Conservation (phyloP, 371 early-diverging fungal species). For the Mortierella sp. region DNA sequence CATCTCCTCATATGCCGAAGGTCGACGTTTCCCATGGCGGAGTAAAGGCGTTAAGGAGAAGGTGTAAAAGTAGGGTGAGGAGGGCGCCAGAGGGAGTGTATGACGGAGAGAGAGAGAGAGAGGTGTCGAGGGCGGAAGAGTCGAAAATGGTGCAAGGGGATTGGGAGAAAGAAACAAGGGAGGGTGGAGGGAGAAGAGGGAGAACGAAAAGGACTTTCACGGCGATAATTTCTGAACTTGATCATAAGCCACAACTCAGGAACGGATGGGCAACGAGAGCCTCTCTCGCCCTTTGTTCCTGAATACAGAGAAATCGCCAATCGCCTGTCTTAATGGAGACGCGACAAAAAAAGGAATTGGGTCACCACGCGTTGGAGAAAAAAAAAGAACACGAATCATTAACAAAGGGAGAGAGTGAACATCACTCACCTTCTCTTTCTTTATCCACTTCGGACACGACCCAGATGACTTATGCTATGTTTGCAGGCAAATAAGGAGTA, state of each 20-base stretch:
- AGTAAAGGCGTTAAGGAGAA: background rate
- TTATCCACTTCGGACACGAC: too few species aligned
- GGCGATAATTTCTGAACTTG: background rate
- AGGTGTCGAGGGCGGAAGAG: background rate
- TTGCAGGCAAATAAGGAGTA: too few species aligned
- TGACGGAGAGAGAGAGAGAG: background rate
- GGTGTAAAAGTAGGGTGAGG: background rate
- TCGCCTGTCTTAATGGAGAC: background rate
- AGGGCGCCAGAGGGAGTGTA: background rate
- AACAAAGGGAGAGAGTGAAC: too few species aligned
- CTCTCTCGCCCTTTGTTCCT: background rate
- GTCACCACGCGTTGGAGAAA: background rate
- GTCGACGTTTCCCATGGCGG: background rate
- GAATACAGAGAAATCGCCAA: background rate
- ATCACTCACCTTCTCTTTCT: too few species aligned
- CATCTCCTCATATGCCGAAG: constrained; percentile 4
- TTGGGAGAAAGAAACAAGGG: background rate
- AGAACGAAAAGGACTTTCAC: background rate
- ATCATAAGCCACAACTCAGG: background rate
- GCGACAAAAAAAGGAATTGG: background rate
- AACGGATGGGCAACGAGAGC: background rate
- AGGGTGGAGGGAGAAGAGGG: background rate
- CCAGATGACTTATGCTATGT: too few species aligned
- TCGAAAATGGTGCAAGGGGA: background rate
- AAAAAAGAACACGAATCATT: background rate